Evolutionary conservation across 2,329 filamentous ascomycete species (phyloP).

Genomic region (Neopestalotiopsis rosae): DNA sequence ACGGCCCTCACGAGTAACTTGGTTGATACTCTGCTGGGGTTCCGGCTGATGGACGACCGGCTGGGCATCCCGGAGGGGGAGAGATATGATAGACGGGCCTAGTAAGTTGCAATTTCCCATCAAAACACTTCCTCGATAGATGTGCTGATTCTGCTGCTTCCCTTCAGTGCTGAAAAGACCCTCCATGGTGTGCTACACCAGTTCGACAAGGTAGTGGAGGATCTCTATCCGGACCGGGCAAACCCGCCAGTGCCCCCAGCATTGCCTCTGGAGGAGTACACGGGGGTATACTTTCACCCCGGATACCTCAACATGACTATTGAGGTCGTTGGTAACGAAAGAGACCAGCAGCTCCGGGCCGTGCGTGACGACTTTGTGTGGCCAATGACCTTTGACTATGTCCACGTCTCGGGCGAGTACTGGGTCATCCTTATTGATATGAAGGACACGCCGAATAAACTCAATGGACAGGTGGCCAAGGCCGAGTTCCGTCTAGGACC

Average conservation of each 20-base stretch:
- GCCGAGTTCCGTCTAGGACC: slow-evolving; percentile 39
- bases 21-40: slow-evolving; percentile 39
- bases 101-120: slow-evolving; percentile 30
- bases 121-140: not conserved
- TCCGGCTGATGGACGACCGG: slow-evolving; percentile 46
- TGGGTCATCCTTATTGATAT: slow-evolving; percentile 39
- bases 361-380: slow-evolving; percentile 36
- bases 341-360: slow-evolving; percentile 29
- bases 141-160: not conserved
- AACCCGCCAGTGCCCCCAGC: slow-evolving; percentile 38
- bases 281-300: slow-evolving; percentile 50
- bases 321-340: slow-evolving; percentile 20
- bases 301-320: slow-evolving; percentile 46
- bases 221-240: slow-evolving; percentile 44
- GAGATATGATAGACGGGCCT: slow-evolving; percentile 41
- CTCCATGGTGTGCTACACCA: slow-evolving; percentile 26
- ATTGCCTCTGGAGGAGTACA: slow-evolving; percentile 41
- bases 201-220: slow-evolving; percentile 38
- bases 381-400: slow-evolving; percentile 37
- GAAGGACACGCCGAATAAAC: slow-evolving; percentile 29
- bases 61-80: slow-evolving; percentile 39
- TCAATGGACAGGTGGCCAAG: slow-evolving; percentile 33
- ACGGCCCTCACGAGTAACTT: slow-evolving; percentile 45
- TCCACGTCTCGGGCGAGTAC: slow-evolving; percentile 42
- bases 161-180: slow-evolving; percentile 25